Evolutionary conservation across 176 grass and related monocot species (phyloP), one percentile per base, ranked within the genome.

Genomic region (Triticum turgidum): DNA sequence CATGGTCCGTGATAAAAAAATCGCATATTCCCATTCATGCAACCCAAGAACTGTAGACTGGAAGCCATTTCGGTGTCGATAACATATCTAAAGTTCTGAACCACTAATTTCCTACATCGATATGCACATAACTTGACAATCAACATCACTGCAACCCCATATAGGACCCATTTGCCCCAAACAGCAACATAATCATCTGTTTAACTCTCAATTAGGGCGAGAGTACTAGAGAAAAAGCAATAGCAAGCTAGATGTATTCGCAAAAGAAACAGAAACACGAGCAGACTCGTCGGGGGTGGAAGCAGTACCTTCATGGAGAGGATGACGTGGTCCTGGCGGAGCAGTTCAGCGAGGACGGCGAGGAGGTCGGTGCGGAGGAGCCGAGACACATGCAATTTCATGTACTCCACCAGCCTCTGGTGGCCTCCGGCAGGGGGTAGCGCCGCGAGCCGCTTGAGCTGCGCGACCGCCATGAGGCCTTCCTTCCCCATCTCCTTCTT

Each of bases 401-500:
- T 91, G 87, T 91, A 99, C 49, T 88, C 89, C 72, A 93, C 90
- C 35, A 99, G 76, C 64, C 85, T 77, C 38, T 83, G 87, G 73
- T 72, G 79, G 29, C 58, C 8, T 21, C 81, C 66, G 20, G 37
- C 44, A 11, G 91, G 88, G 30, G 89, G 85, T 61, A 88, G 78
- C 69, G 87, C 82, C 20, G 85, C 90, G 29, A 99, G 94, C 68
- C 94, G 88, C 92, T 99, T 99, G 25, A 96, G 90, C 63, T 96
- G 97, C 52, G 78, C 88, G 27, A 99, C 94, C 39, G 82, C 94
- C 84, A 99, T 96, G 35, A 99, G 85, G 49, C 97, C 97, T 78
- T 99, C 94, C 80, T 99, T 96, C 47, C 94, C 90, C 94, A 99
- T 99, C 87, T 99, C 94, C 73, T 99, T 96, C 89, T 96, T 96